phyloP scores from a whole-genome alignment of 2,329 filamentous ascomycete genomes.

The Meredithiella fracta region DNA sequence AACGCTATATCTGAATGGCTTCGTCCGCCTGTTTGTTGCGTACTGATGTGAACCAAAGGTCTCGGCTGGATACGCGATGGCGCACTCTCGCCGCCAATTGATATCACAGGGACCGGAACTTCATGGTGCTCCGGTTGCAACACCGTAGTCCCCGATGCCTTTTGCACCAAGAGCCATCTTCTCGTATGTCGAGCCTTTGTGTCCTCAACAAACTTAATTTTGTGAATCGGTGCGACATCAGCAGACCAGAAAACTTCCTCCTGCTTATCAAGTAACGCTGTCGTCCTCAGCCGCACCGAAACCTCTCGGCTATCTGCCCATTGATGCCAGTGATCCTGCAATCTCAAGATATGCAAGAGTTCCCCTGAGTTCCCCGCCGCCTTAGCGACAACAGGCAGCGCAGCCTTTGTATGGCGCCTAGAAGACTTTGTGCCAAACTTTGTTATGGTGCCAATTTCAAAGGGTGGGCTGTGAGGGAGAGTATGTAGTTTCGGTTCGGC shows the following conservation, averaged over 20 bases:
- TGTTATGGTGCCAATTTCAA: slow-evolving; percentile 40
- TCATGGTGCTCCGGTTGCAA: slow-evolving; percentile 33
- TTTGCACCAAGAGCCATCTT: slow-evolving; percentile 39
- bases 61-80: slow-evolving; percentile 39
- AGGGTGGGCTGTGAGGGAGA: slow-evolving; percentile 17
- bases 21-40: slow-evolving; percentile 34
- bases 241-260: slow-evolving; percentile 38
- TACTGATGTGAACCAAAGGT: slow-evolving; percentile 35
- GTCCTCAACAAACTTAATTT: slow-evolving; percentile 33
- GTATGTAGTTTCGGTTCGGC: slow-evolving; percentile 9
- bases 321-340: slow-evolving; percentile 35
- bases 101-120: slow-evolving; percentile 20
- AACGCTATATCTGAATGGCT: slow-evolving; percentile 49
- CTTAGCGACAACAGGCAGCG: slow-evolving; percentile 27
- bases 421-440: slow-evolving; percentile 21
- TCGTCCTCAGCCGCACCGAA: slow-evolving; percentile 30
- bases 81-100: slow-evolving; percentile 16
- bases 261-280: slow-evolving; percentile 27
- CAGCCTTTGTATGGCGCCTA: slow-evolving; percentile 16
- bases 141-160: slow-evolving; percentile 33
- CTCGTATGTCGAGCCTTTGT: slow-evolving; percentile 21
- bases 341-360: slow-evolving; percentile 36
- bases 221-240: slow-evolving; percentile 32
- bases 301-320: slow-evolving; percentile 33
- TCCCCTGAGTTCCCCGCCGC: slow-evolving; percentile 42